Evolutionary conservation across 768 basidiomycete species (phyloP), one percentile per base, ranked within the genome.

Genomic region (Pisolithus albus): DNA sequence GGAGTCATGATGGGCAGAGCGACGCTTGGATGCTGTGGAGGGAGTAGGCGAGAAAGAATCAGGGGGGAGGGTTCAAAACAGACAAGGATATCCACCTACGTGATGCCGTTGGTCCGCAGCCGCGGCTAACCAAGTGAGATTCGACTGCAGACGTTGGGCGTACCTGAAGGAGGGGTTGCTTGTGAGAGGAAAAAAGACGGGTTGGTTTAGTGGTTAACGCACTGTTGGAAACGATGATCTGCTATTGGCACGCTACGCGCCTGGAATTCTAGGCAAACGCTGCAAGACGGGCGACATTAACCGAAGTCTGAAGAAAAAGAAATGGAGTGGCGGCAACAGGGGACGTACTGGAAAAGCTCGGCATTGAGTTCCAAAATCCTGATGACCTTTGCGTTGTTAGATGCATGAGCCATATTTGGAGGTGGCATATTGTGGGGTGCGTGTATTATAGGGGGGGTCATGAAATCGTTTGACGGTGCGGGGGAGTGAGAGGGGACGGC

Each of bases 51-150:
- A 23, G 55, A 32, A 50, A 36, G 47, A 5, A 46, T 44, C n/a
- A 52, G 49, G 34, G 2, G 13, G 34, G 15, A 34, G 34, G 34
- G 13, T 34, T 15, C 34, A 3, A 41, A 10, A 45, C 37, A 32
- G 26, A 42, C 40, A 44, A 24, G 28, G 34, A 34, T 10, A 32
- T 34, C 34, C 50, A 67, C 77, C 46, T 69, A 82, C 81, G 37
- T 68, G 71, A 60, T 71, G 73, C 46, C 73, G 74, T 65, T 74
- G 74, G 57, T 88, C 86, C 39, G 80, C 82, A n/a, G 77, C 79
- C 18, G 80, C 76, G 43, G 84, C 84, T 56, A 88, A 66, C 82
- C 82, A 88, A 2, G 77, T 70, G 13, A 90, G 72, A 63, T 89
- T 90, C 28, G 81, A 76, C 59, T 88, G 84, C 38, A 90, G 66